phyloP scores from a whole-genome alignment of 228 moss, liverwort and hornwort genomes.

The Sphagnum fallax region DNA sequence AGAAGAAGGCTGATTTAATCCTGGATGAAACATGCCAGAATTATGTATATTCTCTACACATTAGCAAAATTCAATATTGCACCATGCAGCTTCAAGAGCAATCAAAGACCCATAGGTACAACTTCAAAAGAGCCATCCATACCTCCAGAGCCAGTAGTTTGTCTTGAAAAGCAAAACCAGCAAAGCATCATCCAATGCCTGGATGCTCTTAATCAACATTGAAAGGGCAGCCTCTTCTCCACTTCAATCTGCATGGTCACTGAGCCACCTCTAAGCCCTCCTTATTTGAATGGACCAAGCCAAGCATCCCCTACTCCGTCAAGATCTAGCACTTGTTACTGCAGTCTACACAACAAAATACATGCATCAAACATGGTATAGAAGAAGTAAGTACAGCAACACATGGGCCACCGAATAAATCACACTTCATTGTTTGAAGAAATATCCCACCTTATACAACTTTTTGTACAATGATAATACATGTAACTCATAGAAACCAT shows the following conservation, averaged over 20 bases:
- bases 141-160: slow-evolving; percentile 86
- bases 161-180: slow-evolving; percentile 75
- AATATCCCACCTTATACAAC: neutral
- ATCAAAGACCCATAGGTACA: too few relatives aligned
- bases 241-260: slow-evolving; percentile 76
- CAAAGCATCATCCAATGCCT: slow-evolving; percentile 60
- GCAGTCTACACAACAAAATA: slow-evolving; percentile 39
- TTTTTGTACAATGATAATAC: neutral
- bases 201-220: slow-evolving; percentile 58
- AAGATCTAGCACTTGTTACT: slow-evolving; percentile 53
- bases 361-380: neutral
- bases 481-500: neutral
- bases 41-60: too few relatives aligned
- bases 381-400: neutral
- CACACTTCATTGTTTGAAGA: neutral
- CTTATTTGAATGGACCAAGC: slow-evolving; percentile 66
- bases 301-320: slow-evolving; percentile 74
- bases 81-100: too few relatives aligned
- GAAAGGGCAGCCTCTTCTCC: slow-evolving; percentile 68
- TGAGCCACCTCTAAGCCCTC: slow-evolving; percentile 84
- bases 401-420: neutral
- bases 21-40: too few relatives aligned
- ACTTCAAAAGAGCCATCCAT: neutral
- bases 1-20: too few relatives aligned
- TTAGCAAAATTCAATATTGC: too few relatives aligned